Evolutionary conservation across 2,329 filamentous ascomycete genomes (phyloP).

Genomic region (Pestalotiopsis sp.): DNA sequence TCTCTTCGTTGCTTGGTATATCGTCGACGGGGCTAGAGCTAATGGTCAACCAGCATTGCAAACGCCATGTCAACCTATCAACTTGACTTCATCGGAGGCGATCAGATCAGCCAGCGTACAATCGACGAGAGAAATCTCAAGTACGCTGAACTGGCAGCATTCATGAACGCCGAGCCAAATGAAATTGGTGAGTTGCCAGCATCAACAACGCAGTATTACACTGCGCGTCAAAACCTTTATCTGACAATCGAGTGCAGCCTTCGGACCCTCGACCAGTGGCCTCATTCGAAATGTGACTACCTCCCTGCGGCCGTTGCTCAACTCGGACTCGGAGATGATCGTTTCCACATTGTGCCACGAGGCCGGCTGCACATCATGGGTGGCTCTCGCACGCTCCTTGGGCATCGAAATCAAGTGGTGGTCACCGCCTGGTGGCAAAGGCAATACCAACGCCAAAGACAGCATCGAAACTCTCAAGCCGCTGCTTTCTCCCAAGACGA

Average conservation of each 20-base stretch:
- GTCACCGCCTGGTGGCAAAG: conserved; percentile 42
- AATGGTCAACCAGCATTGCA: neutral
- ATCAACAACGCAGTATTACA: neutral
- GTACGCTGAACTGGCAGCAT: neutral
- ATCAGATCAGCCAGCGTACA: neutral
- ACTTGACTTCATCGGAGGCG: conserved; percentile 1
- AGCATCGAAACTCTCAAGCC: conserved; percentile 55
- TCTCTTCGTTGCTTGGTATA: neutral
- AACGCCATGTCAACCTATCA: conserved; percentile 6
- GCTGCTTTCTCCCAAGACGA: conserved; percentile 65
- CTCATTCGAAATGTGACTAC: conserved; percentile 71
- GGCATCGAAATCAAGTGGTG: conserved; percentile 71
- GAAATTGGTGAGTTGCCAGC: neutral
- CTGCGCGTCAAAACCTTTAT: neutral
- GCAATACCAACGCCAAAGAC: conserved; percentile 57
- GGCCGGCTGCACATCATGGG: conserved; percentile 75
- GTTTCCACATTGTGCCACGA: conserved; percentile 76
- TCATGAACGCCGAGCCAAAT: conserved; percentile 2
- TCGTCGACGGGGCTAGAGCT: neutral
- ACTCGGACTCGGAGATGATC: conserved; percentile 65
- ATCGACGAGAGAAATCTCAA: neutral
- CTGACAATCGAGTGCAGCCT: conserved; percentile 37
- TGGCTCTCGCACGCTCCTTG: conserved; percentile 64
- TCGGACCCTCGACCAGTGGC: conserved; percentile 75
- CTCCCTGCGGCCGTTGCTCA: conserved; percentile 47